phyloP scores from a whole-genome alignment of 139 green algal species.

The Zygnema circumcarinatum region DNA sequence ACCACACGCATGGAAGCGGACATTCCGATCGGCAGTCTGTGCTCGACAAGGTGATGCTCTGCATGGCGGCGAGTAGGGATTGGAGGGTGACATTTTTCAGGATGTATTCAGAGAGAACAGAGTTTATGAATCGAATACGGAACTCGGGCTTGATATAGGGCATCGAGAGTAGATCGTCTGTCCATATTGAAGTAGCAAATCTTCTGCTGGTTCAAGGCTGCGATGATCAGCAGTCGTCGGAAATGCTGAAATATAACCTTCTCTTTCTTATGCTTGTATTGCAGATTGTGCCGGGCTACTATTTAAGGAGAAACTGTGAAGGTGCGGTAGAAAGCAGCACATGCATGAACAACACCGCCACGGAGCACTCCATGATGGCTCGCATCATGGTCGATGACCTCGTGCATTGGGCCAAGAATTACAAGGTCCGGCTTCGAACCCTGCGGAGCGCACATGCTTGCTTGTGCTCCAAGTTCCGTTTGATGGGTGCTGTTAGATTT shows the following conservation, averaged over 20 bases:
- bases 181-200: too few species aligned
- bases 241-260: too few species aligned
- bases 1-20: constrained; percentile 77
- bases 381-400: constrained; percentile 85
- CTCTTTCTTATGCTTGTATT: not conserved
- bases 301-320: constrained; percentile 74
- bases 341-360: constrained; percentile 90
- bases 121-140: too few species aligned
- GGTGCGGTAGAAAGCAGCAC: constrained; percentile 75
- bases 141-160: too few species aligned
- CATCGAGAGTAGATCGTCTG: too few species aligned
- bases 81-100: too few species aligned
- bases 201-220: too few species aligned
- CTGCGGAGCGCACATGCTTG: too few species aligned
- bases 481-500: constrained; percentile 14
- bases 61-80: too few species aligned
- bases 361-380: constrained; percentile 87
- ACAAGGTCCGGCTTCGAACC: constrained; percentile 66
- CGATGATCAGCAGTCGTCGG: too few species aligned
- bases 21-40: constrained; percentile 60
- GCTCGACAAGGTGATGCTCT: constrained; percentile 85
- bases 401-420: constrained; percentile 82
- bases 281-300: constrained; percentile 86
- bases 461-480: not conserved
- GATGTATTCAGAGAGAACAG: too few species aligned